These are phyloP conservation scores for Crucibulum cyathiforme DNA, from an alignment of 1,284 basidiomycete species.

Conservation along the genomic window DNA sequence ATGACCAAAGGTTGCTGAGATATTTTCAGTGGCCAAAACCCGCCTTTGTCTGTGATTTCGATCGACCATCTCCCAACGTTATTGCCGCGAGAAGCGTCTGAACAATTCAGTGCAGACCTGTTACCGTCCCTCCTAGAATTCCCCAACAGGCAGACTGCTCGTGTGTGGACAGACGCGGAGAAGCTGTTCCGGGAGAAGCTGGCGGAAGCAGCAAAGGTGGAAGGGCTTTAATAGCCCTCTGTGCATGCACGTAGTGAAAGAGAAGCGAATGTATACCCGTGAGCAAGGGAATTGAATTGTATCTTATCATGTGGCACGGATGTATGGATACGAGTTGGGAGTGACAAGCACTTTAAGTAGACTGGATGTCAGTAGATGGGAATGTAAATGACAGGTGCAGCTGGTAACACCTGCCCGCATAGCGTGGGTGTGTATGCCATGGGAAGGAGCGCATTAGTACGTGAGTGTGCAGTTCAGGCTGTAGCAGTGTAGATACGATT, in stretches of 20 bases:
- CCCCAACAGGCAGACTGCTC: constrained; percentile 68
- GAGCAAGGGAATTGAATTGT: not conserved
- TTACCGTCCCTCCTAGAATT: constrained; percentile 87
- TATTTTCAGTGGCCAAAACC: constrained; percentile 48
- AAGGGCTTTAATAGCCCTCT: constrained; percentile 30
- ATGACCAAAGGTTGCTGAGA: constrained; percentile 4
- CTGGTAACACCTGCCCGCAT: too few relatives aligned
- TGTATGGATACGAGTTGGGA: too few relatives aligned
- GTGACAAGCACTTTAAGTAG: too few relatives aligned
- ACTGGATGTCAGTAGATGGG: too few relatives aligned
- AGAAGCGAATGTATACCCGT: not conserved
- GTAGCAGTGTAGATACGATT: not conserved
- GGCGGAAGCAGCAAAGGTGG: constrained; percentile 61
- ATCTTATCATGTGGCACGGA: too few relatives aligned
- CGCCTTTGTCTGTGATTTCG: constrained; percentile 85
- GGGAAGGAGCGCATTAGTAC: too few relatives aligned
- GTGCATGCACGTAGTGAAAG: constrained; percentile 1
- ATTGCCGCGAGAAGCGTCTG: constrained; percentile 94
- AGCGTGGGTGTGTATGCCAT: too few relatives aligned
- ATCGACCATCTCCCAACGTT: constrained; percentile 98
- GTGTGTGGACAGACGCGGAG: constrained; percentile 93
- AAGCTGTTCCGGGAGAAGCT: constrained; percentile 85
- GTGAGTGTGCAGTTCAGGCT: too few relatives aligned
- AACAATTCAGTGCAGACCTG: constrained; percentile 93
- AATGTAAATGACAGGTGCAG: too few relatives aligned